Conservation (phyloP, 2,329 filamentous ascomycete genomes). For the Venturia carpophila region DNA sequence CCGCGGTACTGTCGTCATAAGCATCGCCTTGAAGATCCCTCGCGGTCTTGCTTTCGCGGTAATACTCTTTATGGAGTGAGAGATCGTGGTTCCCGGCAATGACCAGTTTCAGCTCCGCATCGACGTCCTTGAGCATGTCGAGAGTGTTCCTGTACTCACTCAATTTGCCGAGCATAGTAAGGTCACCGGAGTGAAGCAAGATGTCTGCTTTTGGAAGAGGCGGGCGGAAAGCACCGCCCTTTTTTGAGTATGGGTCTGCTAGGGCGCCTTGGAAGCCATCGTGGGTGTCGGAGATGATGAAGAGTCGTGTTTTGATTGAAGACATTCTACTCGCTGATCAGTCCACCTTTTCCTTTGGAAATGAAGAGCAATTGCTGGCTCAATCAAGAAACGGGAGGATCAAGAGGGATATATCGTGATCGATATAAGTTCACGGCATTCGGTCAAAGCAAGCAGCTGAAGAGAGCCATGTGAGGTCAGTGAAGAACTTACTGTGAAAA, state of each 20-base stretch:
- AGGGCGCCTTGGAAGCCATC: neutral
- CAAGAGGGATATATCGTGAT: too few relatives aligned
- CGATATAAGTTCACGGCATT: too few relatives aligned
- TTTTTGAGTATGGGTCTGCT: slow-evolving; percentile 7
- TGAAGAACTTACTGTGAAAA: neutral
- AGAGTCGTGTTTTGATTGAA: slow-evolving; percentile 4
- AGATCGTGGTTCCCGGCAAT: slow-evolving; percentile 58
- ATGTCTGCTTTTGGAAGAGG: slow-evolving; percentile 43
- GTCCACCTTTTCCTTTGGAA: too few relatives aligned
- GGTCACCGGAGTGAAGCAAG: slow-evolving; percentile 51
- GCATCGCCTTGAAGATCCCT: slow-evolving; percentile 27
- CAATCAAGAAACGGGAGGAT: too few relatives aligned
- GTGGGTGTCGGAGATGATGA: slow-evolving; percentile 12
- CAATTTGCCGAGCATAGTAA: slow-evolving; percentile 45
- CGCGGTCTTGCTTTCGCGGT: slow-evolving; percentile 23
- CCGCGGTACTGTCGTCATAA: slow-evolving; percentile 23
- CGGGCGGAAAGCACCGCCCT: neutral
- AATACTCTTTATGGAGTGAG: slow-evolving; percentile 47
- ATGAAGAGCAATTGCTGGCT: too few relatives aligned
- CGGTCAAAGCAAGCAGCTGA: too few relatives aligned
- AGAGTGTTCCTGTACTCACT: slow-evolving; percentile 42
- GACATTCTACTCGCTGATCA: neutral
- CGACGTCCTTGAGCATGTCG: slow-evolving; percentile 39
- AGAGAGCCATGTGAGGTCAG: too few relatives aligned
- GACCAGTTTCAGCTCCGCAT: slow-evolving; percentile 52